These are phyloP conservation scores for Hypoxylon sp. DNA, from an alignment of 2,329 filamentous ascomycete genomes.

Conservation along the genomic window DNA sequence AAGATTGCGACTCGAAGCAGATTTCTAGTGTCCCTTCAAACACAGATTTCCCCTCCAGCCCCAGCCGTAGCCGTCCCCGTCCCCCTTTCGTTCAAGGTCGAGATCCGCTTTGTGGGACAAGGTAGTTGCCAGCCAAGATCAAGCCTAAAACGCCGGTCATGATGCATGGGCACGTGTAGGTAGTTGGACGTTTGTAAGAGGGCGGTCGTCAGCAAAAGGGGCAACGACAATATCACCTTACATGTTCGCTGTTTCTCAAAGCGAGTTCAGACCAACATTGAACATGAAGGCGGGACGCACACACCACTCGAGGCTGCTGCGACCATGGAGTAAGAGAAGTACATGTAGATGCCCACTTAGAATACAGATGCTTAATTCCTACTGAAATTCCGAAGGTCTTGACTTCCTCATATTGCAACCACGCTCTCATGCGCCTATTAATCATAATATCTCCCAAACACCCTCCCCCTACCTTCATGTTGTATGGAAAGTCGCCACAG, in stretches of 20 bases:
- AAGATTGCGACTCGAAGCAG: constrained; percentile 1
- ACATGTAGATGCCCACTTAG: constrained; percentile 9
- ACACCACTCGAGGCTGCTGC: constrained; percentile 19
- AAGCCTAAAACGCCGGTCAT: not conserved
- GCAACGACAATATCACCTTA: constrained; percentile 21
- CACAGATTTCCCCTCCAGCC: not conserved
- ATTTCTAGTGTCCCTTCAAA: constrained; percentile 7
- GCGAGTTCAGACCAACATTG: constrained; percentile 8
- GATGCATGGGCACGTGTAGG: not conserved
- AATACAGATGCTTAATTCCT: constrained; percentile 20
- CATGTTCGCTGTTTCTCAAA: constrained; percentile 31
- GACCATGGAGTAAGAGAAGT: constrained; percentile 7
- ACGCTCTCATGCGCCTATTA: constrained; percentile 16
- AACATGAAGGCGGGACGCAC: constrained; percentile 22
- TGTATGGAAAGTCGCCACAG: constrained; percentile 13
- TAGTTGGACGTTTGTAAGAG: constrained; percentile 21
- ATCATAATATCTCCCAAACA: constrained; percentile 29
- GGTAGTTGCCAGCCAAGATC: not conserved
- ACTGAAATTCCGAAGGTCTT: constrained; percentile 25
- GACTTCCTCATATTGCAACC: constrained; percentile 31
- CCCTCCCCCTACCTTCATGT: constrained; percentile 28
- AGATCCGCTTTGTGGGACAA: not conserved
- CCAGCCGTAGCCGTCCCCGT: no score
- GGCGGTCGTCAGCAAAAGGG: constrained; percentile 16
- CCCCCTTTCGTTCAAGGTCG: not conserved